phyloP scores from a whole-genome alignment of 1,139 yeast genomes.

The Pneumocystis wakefieldiae region DNA sequence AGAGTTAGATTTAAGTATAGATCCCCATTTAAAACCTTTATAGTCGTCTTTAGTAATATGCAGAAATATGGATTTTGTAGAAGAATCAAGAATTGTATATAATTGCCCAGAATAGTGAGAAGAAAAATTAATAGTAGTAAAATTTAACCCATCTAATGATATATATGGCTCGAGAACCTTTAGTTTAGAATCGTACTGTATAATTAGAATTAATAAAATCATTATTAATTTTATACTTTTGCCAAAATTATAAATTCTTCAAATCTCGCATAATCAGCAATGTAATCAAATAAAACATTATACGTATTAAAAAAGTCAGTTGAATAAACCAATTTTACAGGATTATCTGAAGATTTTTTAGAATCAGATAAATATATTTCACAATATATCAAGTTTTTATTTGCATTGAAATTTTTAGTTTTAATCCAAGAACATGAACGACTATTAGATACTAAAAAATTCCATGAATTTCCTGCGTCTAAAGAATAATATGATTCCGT shows the following conservation, averaged over 20 bases:
- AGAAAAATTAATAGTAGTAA: constrained; percentile 74
- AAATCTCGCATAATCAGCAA: constrained; percentile 51
- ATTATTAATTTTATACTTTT: constrained; percentile 22
- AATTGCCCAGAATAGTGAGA: constrained; percentile 57
- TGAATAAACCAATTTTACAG: constrained; percentile 34
- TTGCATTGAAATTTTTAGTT: constrained; percentile 27
- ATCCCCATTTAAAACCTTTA: constrained; percentile 49
- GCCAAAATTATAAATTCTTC: constrained; percentile 65
- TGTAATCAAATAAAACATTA: constrained; percentile 32
- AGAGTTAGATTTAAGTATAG: constrained; percentile 80
- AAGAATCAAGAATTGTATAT: constrained; percentile 68
- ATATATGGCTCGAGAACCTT: constrained; percentile 48
- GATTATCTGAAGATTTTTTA: not conserved
- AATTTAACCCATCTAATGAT: constrained; percentile 64
- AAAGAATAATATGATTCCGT: constrained; percentile 43
- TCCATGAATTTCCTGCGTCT: constrained; percentile 52
- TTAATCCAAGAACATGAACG: constrained; percentile 55
- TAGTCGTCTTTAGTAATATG: constrained; percentile 58
- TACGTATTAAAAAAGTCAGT: constrained; percentile 37
- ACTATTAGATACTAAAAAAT: constrained; percentile 31
- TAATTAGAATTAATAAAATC: constrained; percentile 5
- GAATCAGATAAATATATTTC: constrained; percentile 25
- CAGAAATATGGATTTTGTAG: constrained; percentile 59
- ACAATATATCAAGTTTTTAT: constrained; percentile 49
- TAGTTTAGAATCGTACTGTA: constrained; percentile 22